Conservation (phyloP, 139 green algal species). For the Diplosphaera chodatii region DNA sequence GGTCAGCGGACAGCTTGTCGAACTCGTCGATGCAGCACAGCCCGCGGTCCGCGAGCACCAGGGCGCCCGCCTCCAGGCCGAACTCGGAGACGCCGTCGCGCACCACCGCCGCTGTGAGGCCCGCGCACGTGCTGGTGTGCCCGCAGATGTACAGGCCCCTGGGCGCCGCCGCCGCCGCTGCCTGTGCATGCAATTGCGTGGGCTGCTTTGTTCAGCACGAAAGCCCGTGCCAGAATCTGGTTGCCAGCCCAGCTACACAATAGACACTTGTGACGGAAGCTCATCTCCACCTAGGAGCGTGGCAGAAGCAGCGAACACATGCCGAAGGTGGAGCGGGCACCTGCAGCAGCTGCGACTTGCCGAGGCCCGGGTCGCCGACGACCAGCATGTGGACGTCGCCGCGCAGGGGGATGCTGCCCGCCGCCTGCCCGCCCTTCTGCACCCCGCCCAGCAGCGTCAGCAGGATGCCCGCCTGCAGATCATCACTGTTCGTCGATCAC, state of each 20-base stretch:
- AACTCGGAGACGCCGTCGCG: conserved; percentile 53
- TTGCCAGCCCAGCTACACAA: background rate
- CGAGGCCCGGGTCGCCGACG: conserved; percentile 81
- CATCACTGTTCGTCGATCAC: background rate
- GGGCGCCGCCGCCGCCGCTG: conserved; percentile 59
- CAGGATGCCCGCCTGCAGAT: conserved; percentile 57
- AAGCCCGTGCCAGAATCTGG: no score
- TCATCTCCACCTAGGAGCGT: no score
- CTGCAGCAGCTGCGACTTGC: conserved; percentile 88
- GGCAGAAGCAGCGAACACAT: no score
- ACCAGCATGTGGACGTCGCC: conserved; percentile 83
- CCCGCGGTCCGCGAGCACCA: conserved; percentile 80
- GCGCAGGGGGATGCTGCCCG: conserved; percentile 41
- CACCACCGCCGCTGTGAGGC: conserved; percentile 78
- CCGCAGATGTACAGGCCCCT: conserved; percentile 92
- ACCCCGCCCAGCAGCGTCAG: conserved; percentile 85
- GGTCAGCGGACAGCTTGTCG: conserved; percentile 77
- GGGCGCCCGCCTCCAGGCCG: conserved; percentile 80
- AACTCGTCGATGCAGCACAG: conserved; percentile 94
- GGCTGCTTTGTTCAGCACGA: no score
- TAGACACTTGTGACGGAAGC: no score
- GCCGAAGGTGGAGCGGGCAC: no score
- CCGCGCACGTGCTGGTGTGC: conserved; percentile 59
- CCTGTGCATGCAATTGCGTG: conserved; percentile 39
- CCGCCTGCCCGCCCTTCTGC: conserved; percentile 40